Evolutionary conservation across 2,329 filamentous ascomycete genomes (phyloP), one percentile per base, ranked within the genome.

Genomic region (Fusarium sp.): DNA sequence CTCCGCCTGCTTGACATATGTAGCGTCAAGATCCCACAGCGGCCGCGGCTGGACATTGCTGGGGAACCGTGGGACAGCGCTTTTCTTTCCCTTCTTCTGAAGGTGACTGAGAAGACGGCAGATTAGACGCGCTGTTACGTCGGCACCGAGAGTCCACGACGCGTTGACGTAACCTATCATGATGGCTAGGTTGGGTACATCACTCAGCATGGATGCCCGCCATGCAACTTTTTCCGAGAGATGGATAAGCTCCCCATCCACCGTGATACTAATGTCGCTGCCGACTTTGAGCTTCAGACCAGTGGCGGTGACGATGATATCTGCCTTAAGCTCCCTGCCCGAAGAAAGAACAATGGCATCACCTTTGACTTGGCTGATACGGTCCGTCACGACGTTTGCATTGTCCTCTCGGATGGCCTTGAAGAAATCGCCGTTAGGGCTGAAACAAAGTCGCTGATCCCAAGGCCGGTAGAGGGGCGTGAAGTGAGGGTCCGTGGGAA

Each of bases 391-490:
- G 79, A 83, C 76, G 2, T 80, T 77, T 23, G 75, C 82, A 45
- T 80, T 85, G 52, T 82, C 81, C 1, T 70, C 77, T 3, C 80
- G 79, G 13, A 88, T 75, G 0, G 82, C 81, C 14, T 76, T 60
- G 75, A 82, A 88, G 64, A 88, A 85, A 73, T 87, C 86, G 0
- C 84, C 84, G 54, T 86, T 81, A 5, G 81, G 81, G 5, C 76
- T 88, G 43, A 91, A 83, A 75, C 92, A 94, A 35, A 94, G 81
- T 2, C 93, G 88, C 78, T 94, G 92, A 61, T 93, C 87, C 90
- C 92, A 91, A 0, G 89, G 89, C 11, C 85, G 85, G 68, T 90
- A 90, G 1, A 79, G 76, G 0, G 88, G 88, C 14, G 82, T 82
- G 80, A 90, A 90, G 75, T 91, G 85, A 1, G 87, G 87, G 30